Percentiles rank a stretch among this genome's conserved stretches.
Evolutionary conservation across 1,284 basidiomycete genomes (phyloP).

Genomic region (Cutaneotrichosporon cyanovorans): DNA sequence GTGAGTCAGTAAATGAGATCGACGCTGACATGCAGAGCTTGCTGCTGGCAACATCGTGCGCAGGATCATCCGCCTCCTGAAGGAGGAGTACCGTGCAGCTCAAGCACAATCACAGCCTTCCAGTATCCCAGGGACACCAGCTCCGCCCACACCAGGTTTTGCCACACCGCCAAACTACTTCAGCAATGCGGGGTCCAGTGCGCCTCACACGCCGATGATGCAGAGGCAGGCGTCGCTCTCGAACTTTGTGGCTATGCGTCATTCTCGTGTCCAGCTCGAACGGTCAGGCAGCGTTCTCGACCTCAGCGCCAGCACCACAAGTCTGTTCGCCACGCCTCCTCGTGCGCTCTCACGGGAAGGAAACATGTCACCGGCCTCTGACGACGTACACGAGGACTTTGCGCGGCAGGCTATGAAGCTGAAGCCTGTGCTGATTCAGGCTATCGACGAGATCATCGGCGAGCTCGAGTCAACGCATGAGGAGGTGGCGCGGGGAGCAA

Average conservation of each 20-base stretch:
- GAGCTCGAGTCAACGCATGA: conserved; percentile 95
- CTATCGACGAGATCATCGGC: conserved; percentile 86
- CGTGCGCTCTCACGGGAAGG: conserved; percentile 2
- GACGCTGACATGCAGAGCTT: conserved; percentile 57
- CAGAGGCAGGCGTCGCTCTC: conserved; percentile 31
- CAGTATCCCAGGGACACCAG: conserved; percentile 40
- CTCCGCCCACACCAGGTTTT: conserved; percentile 34
- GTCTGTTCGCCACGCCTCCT: conserved; percentile 29
- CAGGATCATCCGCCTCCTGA: conserved; percentile 80
- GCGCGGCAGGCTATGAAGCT: conserved; percentile 42
- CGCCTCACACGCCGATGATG: conserved; percentile 10
- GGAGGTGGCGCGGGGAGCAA: conserved; percentile 86
- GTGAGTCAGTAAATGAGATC: conserved; percentile 47
- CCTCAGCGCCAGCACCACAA: conserved; percentile 24
- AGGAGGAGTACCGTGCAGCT: conserved; percentile 73
- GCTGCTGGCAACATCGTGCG: conserved; percentile 90
- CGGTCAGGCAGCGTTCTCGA: conserved; percentile 24
- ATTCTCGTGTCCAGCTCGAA: conserved; percentile 42
- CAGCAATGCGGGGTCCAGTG: not conserved
- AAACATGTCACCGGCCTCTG: conserved; percentile 4
- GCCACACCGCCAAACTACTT: conserved; percentile 39
- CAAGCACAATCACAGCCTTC: conserved; percentile 32
- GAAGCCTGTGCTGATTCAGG: conserved; percentile 63
- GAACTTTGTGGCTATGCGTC: conserved; percentile 46
- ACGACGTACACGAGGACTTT: conserved; percentile 33